Base-by-base conservation (phyloP, 495 filamentous ascomycete species). In the Aspergillus nidulans region DNA sequence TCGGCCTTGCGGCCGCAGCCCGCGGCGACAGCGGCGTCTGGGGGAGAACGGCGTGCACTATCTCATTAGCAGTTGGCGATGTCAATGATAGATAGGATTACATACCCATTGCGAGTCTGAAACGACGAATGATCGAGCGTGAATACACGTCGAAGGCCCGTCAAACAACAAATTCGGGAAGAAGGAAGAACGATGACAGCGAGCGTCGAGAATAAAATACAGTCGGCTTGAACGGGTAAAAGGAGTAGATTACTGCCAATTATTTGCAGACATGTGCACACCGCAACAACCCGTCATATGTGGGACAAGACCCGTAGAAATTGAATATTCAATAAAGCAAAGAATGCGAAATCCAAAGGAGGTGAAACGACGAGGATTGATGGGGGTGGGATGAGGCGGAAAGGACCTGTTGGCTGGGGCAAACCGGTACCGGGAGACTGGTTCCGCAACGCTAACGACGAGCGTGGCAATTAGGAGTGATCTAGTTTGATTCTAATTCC, bases 31-130 rank as follows among this genome's bases (percentile, higher is more conserved):
- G 61, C 53, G 45, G 36, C 4, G 36, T 47, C 19, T 43, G 62
- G 36, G 56, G 58, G 43, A 53, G 39, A 26, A 69, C 61, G 45
- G 69, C 72, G 65, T 75, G 72, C 26, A 73, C 72, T 75, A 30
- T 6, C 4, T 6, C 41, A 19, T 56, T 19, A 38, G 41, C 28
- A 23, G 43, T 48, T 43, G 47, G 16, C 6, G 0, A 6, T 28
- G 28, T 42, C 34, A 34, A 44, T n/a, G 6, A 10, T 28, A 16
- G 9, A 30, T 4, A 4, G 9, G 44, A 24, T 10, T 3, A 43
- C 45, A 12, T 28, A 56, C 53, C 53, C 53, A 56, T 56, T 56
- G 53, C 5, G 45, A 43, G 21, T 43, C 45, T 56, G 19, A 23
- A 34, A 5, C 36, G 34, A 23, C 25, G 45, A 18, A 43, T 15